Evolutionary conservation across 1,284 basidiomycete species (phyloP), one percentile per base, ranked within the genome.

Genomic region (Puccinia horiana): DNA sequence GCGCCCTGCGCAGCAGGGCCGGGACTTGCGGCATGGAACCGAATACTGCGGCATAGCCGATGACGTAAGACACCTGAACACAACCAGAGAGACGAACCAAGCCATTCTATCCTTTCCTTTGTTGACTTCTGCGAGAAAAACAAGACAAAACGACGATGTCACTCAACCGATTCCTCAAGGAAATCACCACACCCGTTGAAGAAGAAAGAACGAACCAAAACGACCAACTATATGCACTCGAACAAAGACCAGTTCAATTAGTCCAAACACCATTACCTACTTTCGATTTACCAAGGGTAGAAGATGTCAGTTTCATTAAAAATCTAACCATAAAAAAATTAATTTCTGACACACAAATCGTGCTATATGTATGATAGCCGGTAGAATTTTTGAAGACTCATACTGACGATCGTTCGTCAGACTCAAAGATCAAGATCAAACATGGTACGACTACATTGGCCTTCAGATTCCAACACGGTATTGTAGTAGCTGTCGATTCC

Each of bases 361-460:
- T 58, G n/a, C n/a, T n/a, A 29, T 40, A 11, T 47, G 14, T 29
- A 42, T n/a, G n/a, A 47, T 26, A 97, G 95, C 95, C 95, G n/a
- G 90, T 93, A 77, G 89, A 92, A 6, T 98, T 98, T 88, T 89
- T 98, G 85, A 90, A 92, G 85, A 88, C 94, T 82, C 94, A 97
- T 88, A 96, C 95, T 79, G 95, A 97, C 87, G 94, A 96, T 88
- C 93, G 92, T 84, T 93, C 93, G 81, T 81, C 85, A 9, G 83
- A 83, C 40, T 87, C 87, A 44, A 85, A 86, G 63, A 99, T 99
- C 89, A 99, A 99, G 90, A 95, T 99, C 84, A 93, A 95, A 86
- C 97, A 99, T 88, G 97, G 97, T 86, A 99, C 97, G 23, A 99
- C 97, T 4, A 99, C 97, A 4, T 90, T 99, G 69, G 97, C 97